Percentiles rank a stretch among this genome's conserved stretches.
Conservation (phyloP, 345 rosid species). For the Streptanthus diversifolius region DNA sequence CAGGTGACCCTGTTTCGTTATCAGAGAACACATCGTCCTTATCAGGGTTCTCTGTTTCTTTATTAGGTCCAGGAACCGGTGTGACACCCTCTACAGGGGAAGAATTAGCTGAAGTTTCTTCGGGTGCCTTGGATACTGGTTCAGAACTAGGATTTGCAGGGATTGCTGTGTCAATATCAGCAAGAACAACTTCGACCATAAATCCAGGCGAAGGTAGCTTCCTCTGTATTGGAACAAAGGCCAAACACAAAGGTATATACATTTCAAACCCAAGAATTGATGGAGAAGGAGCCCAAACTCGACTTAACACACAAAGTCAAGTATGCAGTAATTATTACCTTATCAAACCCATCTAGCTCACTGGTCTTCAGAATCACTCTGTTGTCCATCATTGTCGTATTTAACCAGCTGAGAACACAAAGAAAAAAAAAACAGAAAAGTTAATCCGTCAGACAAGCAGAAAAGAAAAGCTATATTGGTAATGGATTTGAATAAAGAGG, state of each 20-base stretch:
- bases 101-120: slow-evolving; percentile 41
- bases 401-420: slow-evolving; percentile 57
- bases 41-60: slow-evolving; percentile 41
- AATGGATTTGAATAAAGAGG: not conserved
- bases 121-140: slow-evolving; percentile 37
- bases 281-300: slow-evolving; percentile 8
- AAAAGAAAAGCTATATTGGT: not conserved
- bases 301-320: not conserved
- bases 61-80: slow-evolving; percentile 40
- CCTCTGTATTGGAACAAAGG: slow-evolving; percentile 46
- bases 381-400: slow-evolving; percentile 82
- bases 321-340: slow-evolving; percentile 45
- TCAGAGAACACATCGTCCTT: slow-evolving; percentile 84
- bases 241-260: slow-evolving; percentile 17
- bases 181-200: slow-evolving; percentile 72
- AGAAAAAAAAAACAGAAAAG: not conserved
- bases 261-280: not conserved
- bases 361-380: slow-evolving; percentile 55
- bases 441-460: slow-evolving; percentile 11
- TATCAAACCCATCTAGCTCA: slow-evolving; percentile 76
- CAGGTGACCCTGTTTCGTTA: slow-evolving; percentile 44
- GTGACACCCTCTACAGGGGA: slow-evolving; percentile 32
- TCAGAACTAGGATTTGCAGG: slow-evolving; percentile 34
- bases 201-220: slow-evolving; percentile 85
- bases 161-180: slow-evolving; percentile 41